A percentile compares a stretch with the other conserved stretches of the same genome.
These are phyloP conservation scores for Collybia sordida DNA, from an alignment of 768 basidiomycete species.

Conservation along the genomic window DNA sequence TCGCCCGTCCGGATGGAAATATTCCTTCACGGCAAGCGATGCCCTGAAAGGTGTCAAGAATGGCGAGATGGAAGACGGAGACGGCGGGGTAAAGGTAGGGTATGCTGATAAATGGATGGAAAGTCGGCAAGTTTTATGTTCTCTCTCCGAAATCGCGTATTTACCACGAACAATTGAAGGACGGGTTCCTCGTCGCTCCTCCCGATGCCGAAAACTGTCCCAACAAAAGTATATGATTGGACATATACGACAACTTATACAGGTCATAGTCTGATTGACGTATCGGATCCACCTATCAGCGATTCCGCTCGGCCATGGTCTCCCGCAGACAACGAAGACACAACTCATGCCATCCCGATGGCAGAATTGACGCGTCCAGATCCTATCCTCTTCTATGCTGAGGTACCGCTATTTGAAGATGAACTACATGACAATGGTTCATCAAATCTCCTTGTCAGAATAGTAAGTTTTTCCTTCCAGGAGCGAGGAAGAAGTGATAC, in stretches of 20 bases:
- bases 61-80: slow-evolving; percentile 73
- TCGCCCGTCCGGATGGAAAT: slow-evolving; percentile 57
- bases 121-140: slow-evolving; percentile 61
- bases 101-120: slow-evolving; percentile 94
- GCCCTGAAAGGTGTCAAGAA: slow-evolving; percentile 75
- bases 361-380: slow-evolving; percentile 85
- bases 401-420: slow-evolving; percentile 92
- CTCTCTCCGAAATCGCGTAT: slow-evolving; percentile 1
- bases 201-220: slow-evolving; percentile 68
- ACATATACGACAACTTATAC: slow-evolving; percentile 91
- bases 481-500: background rate
- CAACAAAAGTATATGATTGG: slow-evolving; percentile 94
- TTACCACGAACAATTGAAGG: slow-evolving; percentile 32
- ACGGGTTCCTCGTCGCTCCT: slow-evolving; percentile 63
- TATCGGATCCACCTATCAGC: slow-evolving; percentile 14
- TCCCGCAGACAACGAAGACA: slow-evolving; percentile 55
- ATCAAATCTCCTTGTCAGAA: slow-evolving; percentile 78
- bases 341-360: slow-evolving; percentile 72
- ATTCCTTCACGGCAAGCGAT: slow-evolving; percentile 63
- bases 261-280: slow-evolving; percentile 45
- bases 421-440: slow-evolving; percentile 97
- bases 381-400: slow-evolving; percentile 97
- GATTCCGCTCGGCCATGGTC: slow-evolving; percentile 37
- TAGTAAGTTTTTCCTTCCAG: slow-evolving; percentile 48
- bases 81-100: slow-evolving; percentile 91